Evolutionary conservation across 2,329 filamentous ascomycete genomes (phyloP).

Genomic region (Juglanconis juglandina): DNA sequence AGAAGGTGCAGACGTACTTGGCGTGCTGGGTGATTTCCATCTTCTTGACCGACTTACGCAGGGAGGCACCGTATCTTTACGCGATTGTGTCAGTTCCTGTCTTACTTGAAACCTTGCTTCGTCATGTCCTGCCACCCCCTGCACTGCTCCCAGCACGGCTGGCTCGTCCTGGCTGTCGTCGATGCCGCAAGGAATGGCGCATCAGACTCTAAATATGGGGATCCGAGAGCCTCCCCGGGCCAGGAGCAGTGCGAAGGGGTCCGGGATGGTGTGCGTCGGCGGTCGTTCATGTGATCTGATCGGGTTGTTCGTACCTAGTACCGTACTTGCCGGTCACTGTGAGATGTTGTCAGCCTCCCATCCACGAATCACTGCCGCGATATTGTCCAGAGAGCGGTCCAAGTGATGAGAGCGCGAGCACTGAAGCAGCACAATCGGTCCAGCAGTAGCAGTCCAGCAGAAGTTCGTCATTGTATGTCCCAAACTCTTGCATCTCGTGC

Average conservation of each 20-base stretch:
- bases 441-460: neutral
- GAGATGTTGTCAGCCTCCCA: conserved; percentile 37
- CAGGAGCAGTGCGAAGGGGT: neutral
- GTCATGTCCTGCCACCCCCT: conserved; percentile 1
- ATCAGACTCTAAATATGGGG: neutral
- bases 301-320: conserved; percentile 69
- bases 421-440: neutral
- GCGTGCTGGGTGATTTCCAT: conserved; percentile 99
- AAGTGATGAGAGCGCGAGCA: neutral
- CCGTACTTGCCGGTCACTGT: conserved; percentile 99
- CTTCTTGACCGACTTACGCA: conserved; percentile 99
- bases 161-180: neutral
- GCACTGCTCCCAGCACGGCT: neutral
- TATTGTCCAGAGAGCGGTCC: neutral
- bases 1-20: conserved; percentile 97
- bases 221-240: neutral
- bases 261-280: neutral
- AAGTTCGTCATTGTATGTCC: neutral
- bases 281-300: conserved; percentile 16
- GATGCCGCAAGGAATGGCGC: neutral
- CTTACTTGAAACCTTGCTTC: neutral
- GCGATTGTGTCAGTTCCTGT: conserved; percentile 25
- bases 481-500: neutral
- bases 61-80: conserved; percentile 91
- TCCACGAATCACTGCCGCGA: neutral